A percentile compares a stretch with the other conserved stretches of the same genome.
Conservation (phyloP, 768 basidiomycete genomes). For the Pleurotus giganteus region DNA sequence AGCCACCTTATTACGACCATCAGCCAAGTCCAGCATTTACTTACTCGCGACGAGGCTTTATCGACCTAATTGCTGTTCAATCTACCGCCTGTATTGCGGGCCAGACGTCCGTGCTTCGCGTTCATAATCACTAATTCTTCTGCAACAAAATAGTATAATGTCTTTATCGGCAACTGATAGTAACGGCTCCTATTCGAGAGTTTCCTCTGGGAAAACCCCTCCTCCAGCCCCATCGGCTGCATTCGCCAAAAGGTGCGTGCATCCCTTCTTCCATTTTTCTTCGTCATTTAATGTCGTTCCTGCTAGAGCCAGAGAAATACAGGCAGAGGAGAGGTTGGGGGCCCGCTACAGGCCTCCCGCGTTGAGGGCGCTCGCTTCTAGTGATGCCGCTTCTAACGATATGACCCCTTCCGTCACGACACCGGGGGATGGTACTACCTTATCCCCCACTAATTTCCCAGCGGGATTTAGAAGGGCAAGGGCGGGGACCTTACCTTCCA, state of each 20-base stretch:
- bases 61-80: constrained; percentile 30
- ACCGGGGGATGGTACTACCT: constrained; percentile 51
- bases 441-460: constrained; percentile 76
- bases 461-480: constrained; percentile 90
- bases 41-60: constrained; percentile 31
- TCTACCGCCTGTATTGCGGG: constrained; percentile 26
- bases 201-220: constrained; percentile 82
- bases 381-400: constrained; percentile 74
- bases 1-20: constrained; percentile 34
- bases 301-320: constrained; percentile 77
- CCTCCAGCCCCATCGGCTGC: constrained; percentile 90
- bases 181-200: constrained; percentile 78
- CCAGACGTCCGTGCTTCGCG: constrained; percentile 30
- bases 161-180: constrained; percentile 86
- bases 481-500: constrained; percentile 97
- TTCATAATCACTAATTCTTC: constrained; percentile 83
- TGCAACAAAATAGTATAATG: constrained; percentile 74
- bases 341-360: constrained; percentile 80
- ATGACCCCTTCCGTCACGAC: constrained; percentile 54
- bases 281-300: constrained; percentile 12
- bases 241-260: constrained; percentile 75
- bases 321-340: constrained; percentile 68
- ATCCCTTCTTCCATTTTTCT: constrained; percentile 14
- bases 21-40: constrained; percentile 35
- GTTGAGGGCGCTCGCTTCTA: constrained; percentile 66